phyloP scores from a whole-genome alignment of 1,284 basidiomycete species.

The Leccinum subrobustum region DNA sequence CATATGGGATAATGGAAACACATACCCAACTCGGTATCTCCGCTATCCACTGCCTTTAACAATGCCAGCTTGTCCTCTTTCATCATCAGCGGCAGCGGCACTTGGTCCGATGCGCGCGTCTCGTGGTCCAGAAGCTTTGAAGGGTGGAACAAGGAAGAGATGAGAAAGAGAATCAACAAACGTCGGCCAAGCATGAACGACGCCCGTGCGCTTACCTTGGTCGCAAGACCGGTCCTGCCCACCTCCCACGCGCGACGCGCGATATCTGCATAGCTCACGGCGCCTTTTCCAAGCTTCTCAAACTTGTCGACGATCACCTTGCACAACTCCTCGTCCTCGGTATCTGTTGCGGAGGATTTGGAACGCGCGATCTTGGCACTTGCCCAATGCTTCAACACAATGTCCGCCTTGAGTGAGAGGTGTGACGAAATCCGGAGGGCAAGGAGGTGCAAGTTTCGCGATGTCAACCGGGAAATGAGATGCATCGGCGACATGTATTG shows the following conservation, averaged over 20 bases:
- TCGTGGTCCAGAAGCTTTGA: conserved; percentile 89
- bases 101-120: conserved; percentile 86
- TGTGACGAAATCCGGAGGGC: conserved; percentile 90
- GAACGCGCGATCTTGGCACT: conserved; percentile 84
- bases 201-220: conserved; percentile 55
- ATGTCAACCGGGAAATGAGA: conserved; percentile 81
- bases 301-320: conserved; percentile 87
- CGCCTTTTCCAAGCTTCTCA: conserved; percentile 61
- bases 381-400: conserved; percentile 95
- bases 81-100: conserved; percentile 91
- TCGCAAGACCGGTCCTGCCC: conserved; percentile 83
- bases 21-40: conserved; percentile 92
- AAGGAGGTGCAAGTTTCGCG: conserved; percentile 88
- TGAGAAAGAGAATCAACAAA: neutral
- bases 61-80: conserved; percentile 90
- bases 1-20: neutral
- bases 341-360: conserved; percentile 51
- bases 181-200: conserved; percentile 7
- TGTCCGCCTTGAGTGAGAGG: conserved; percentile 80
- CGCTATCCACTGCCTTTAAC: conserved; percentile 89
- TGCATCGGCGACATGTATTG: conserved; percentile 73
- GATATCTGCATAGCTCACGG: conserved; percentile 93
- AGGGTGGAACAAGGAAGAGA: neutral
- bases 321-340: conserved; percentile 79
- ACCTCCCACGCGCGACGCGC: conserved; percentile 93